These are phyloP conservation scores for Aspergillus ochraceoroseus DNA, from an alignment of 2,329 filamentous ascomycete species.

Conservation along the genomic window DNA sequence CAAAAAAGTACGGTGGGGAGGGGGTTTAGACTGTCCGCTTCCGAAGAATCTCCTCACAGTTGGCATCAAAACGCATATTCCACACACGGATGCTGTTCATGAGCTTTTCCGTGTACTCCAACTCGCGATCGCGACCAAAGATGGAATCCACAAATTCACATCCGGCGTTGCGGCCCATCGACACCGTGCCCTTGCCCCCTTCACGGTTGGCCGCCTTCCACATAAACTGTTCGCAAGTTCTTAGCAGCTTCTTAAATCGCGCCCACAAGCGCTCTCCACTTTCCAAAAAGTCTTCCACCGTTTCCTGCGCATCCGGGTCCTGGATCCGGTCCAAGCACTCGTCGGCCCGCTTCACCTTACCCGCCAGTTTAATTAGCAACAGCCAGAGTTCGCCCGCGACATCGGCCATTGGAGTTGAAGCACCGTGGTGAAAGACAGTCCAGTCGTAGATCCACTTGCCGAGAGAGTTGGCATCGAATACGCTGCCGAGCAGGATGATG, in stretches of 20 bases:
- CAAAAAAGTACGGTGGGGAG: too few species aligned
- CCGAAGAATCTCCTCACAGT: slow-evolving; percentile 82
- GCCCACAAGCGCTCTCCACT: slow-evolving; percentile 81
- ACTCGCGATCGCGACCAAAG: slow-evolving; percentile 84
- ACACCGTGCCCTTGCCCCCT: slow-evolving; percentile 58
- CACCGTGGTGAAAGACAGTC: slow-evolving; percentile 86
- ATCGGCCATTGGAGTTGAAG: slow-evolving; percentile 77
- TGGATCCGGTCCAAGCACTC: slow-evolving; percentile 70
- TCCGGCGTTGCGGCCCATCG: slow-evolving; percentile 86
- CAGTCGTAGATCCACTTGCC: slow-evolving; percentile 99
- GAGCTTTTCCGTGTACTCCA: slow-evolving; percentile 84
- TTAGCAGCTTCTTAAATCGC: slow-evolving; percentile 79
- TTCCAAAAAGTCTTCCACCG: slow-evolving; percentile 85
- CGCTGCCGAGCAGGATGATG: slow-evolving; percentile 88
- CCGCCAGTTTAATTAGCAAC: slow-evolving; percentile 84
- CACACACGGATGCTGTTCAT: slow-evolving; percentile 85
- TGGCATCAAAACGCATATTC: slow-evolving; percentile 91
- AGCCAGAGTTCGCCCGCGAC: slow-evolving; percentile 95
- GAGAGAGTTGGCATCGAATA: slow-evolving; percentile 94
- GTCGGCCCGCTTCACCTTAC: slow-evolving; percentile 88
- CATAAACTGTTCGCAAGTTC: slow-evolving; percentile 92
- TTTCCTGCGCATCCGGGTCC: slow-evolving; percentile 66
- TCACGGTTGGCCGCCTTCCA: slow-evolving; percentile 77
- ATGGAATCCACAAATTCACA: slow-evolving; percentile 95
- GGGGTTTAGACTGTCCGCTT: slow-evolving; percentile 43